Conservation (phyloP, 306 rosid genomes). For the Fragaria iinumae region DNA sequence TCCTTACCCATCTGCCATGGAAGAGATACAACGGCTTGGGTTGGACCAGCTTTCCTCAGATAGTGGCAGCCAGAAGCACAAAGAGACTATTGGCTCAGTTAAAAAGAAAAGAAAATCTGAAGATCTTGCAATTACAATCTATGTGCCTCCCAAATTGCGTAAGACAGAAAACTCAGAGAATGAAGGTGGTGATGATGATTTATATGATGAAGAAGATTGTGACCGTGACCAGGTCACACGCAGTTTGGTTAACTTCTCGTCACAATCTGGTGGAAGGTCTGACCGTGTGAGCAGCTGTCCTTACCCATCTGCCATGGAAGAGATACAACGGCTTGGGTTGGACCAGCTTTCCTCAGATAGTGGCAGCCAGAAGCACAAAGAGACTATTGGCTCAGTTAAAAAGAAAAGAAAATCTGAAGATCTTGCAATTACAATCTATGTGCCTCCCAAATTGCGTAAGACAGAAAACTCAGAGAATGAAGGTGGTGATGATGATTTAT, state of each 20-base stretch:
- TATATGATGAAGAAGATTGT: not conserved
- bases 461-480: slow-evolving; percentile 31
- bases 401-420: slow-evolving; percentile 33
- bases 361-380: slow-evolving; percentile 30
- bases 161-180: slow-evolving; percentile 10
- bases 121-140: too few relatives aligned
- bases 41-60: too few relatives aligned
- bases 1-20: too few relatives aligned
- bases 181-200: slow-evolving; percentile 8
- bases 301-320: slow-evolving; percentile 82
- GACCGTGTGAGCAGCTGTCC: slow-evolving; percentile 78
- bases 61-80: too few relatives aligned
- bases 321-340: slow-evolving; percentile 70
- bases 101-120: too few relatives aligned
- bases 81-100: too few relatives aligned
- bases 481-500: not conserved
- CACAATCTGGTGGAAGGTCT: slow-evolving; percentile 42
- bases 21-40: too few relatives aligned
- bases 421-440: not conserved
- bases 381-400: slow-evolving; percentile 35
- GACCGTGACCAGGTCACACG: slow-evolving; percentile 19
- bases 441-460: slow-evolving; percentile 18
- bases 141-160: too few relatives aligned
- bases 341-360: slow-evolving; percentile 31
- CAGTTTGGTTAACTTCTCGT: slow-evolving; percentile 28